Evolutionary conservation across 1,139 yeast genomes (phyloP).

Genomic region (Taphrina wiesneri): DNA sequence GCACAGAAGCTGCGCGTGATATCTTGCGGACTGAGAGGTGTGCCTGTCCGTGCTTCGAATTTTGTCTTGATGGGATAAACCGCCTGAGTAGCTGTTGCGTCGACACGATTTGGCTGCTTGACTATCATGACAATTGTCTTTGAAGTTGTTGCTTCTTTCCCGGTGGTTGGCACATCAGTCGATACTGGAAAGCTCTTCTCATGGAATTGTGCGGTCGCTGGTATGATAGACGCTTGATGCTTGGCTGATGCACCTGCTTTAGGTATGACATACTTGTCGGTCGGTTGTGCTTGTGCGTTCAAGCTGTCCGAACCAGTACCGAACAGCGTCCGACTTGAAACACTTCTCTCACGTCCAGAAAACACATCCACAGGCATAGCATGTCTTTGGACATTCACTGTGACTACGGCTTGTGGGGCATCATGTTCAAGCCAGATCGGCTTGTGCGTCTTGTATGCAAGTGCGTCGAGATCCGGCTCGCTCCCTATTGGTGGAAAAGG

Average conservation of each 20-base stretch:
- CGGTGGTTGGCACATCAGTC: too few relatives aligned
- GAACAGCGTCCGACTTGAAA: not conserved
- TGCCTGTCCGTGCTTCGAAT: too few relatives aligned
- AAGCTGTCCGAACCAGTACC: not conserved
- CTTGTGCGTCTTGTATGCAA: not conserved
- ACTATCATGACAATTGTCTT: not conserved
- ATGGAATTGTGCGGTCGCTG: not conserved
- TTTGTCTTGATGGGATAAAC: not conserved
- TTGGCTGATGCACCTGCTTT: not conserved
- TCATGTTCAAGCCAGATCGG: not conserved
- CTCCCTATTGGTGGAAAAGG: not conserved
- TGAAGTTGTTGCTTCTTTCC: too few relatives aligned
- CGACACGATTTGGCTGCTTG: not conserved
- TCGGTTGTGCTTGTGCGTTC: not conserved
- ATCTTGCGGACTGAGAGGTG: not conserved
- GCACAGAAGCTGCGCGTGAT: not conserved
- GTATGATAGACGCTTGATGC: not conserved
- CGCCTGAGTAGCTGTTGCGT: not conserved
- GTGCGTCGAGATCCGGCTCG: not conserved
- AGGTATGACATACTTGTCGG: not conserved
- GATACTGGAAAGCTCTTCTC: not conserved
- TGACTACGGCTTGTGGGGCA: not conserved
- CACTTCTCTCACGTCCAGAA: not conserved
- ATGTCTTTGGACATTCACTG: not conserved
- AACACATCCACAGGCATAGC: not conserved